These are phyloP conservation scores for Didymella pomorum DNA, from an alignment of 2,329 filamentous ascomycete species.

Conservation along the genomic window DNA sequence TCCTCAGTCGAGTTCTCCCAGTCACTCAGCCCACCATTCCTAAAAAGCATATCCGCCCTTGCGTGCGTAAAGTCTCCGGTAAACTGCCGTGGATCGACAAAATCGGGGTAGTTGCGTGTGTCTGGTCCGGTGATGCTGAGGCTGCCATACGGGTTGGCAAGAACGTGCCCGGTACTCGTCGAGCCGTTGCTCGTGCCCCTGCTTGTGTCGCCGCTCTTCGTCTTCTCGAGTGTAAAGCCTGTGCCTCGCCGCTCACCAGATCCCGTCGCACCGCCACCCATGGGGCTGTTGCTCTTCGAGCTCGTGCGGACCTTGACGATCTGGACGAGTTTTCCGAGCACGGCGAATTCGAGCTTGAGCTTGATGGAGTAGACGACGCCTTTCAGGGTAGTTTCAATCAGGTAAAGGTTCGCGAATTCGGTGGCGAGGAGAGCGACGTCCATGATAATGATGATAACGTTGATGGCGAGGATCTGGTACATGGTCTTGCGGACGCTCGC, in stretches of 20 bases:
- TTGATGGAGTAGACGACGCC: constrained; percentile 57
- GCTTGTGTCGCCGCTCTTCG: constrained; percentile 21
- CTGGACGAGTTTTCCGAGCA: constrained; percentile 58
- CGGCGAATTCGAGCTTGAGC: constrained; percentile 64
- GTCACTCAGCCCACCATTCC: constrained; percentile 8
- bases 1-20: constrained; percentile 28
- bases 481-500: constrained; percentile 40
- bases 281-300: constrained; percentile 30
- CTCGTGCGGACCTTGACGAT: constrained; percentile 37
- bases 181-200: constrained; percentile 5
- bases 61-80: constrained; percentile 38
- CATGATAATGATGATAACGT: constrained; percentile 46
- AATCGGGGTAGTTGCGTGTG: constrained; percentile 34
- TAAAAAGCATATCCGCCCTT: constrained; percentile 6
- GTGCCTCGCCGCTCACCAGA: constrained; percentile 19
- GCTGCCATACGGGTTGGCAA: constrained; percentile 15
- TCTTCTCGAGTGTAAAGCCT: constrained; percentile 31
- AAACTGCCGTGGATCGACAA: constrained; percentile 37
- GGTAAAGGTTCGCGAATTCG: constrained; percentile 45
- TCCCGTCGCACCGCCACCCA: not conserved
- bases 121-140: constrained; percentile 4
- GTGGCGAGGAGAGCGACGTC: constrained; percentile 40
- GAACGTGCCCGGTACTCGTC: constrained; percentile 7
- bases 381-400: constrained; percentile 51
- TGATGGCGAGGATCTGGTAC: constrained; percentile 48